Base-by-base conservation (phyloP, 2,329 filamentous ascomycete species). In the Botrytis byssoidea region DNA sequence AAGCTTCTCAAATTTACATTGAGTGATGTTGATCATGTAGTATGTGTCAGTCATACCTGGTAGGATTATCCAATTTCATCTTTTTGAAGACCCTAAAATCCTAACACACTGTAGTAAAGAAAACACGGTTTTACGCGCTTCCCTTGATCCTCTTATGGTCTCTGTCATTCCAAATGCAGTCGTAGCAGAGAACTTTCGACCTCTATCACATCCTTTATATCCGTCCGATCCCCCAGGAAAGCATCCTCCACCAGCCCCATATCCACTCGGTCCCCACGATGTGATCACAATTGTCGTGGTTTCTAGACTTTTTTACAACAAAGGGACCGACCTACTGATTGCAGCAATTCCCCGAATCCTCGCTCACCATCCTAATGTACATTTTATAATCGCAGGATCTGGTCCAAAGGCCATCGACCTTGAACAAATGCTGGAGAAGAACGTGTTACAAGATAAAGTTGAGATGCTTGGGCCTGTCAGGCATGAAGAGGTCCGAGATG, bases 11-110 rank as follows among this genome's bases (percentile, higher is more conserved):
- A 99, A 82, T 99, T 99, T 80, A 95, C 90, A 0, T 82, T 99
- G 76, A 98, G 95, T 82, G 96, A 99, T 81, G 95, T 99, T 22
- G 96, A 98, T 81, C 96, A 99, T 86, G 95, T 97, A 75, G 97
- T 99, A 65, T 99, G 96, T 80, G 96, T 99, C 79, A 98, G 94
- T 83, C 95, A 99, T 85, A 99, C 96, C 57, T 98, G 95, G 94
- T 96, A 85, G 48, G 76, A 87, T 77, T 37, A 63, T n/a, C 46
- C n/a, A 7, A 70, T 61, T 51, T 29, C 22, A 18, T 16, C 37
- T 48, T 57, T 70, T 10, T 37, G 25, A 35, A 40, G 63, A 18
- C 32, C 22, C 25, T 12, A 64, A n/a, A 46, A 1, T 60, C 57
- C 80, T 83, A 74, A 83, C 66, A 29, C 2, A 35, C 44, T 29